Evolutionary conservation across 2,329 filamentous ascomycete species (phyloP), one percentile per base, ranked within the genome.

Genomic region (Aspergillus sp.): DNA sequence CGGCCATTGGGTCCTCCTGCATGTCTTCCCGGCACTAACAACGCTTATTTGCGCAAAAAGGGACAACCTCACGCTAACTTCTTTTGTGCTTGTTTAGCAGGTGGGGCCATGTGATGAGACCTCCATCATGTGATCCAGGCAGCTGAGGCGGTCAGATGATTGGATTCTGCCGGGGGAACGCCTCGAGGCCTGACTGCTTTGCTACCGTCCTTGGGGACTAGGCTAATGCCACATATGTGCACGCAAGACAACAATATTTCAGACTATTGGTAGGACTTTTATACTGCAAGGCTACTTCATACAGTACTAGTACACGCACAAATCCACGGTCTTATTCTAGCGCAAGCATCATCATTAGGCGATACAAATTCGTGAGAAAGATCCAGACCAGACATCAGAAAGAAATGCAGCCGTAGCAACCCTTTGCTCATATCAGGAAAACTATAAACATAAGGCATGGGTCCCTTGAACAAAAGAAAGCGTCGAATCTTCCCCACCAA

Each of bases 281-380:
- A 17, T 27, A 17, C 8, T 46, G 27, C 27, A 46, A 33, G 19
- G 14, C 35, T 27, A 46, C 23, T 31, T 31, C 27, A 31, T 31
- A 31, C 27, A 9, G 27, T 58, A 52, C 48, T 57, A 31, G 57
- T 57, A 58, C 45, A 39, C 55, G 35, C 12, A 37, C 35, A 37
- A 52, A 53, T 55, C 41, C 47, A 31, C 44, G 40, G 33, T 39
- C 52, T 49, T 63, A 63, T 59, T 61, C 58, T 61, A 63, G 53
- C 50, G 39, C 46, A 61, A 60, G 48, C 54, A 59, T 61, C 56
- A 63, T 66, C 64, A 64, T 66, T 66, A 66, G 58, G 57, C 59
- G 55, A 64, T 66, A 66, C 64, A 66, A 65, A 65, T 64, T 65
- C 60, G 58, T 62, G 57, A 61, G 49, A 62, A 53, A 59, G 51